Base-by-base conservation (phyloP, 1,284 basidiomycete species). In the Rhodotorula sp. region DNA sequence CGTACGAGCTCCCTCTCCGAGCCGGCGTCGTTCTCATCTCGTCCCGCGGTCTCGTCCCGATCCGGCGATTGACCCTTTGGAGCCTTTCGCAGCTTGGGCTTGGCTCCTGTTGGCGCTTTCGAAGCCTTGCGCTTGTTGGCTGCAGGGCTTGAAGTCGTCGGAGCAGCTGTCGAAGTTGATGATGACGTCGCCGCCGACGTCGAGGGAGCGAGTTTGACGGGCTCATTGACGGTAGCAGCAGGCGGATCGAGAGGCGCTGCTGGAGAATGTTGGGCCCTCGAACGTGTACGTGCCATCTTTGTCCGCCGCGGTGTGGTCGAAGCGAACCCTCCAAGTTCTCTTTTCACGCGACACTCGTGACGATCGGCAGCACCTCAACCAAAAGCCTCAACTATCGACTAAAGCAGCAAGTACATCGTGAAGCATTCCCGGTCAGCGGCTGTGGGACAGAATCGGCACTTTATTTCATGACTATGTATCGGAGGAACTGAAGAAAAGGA, bases 281-380 rank as follows among this genome's bases (percentile, higher is more conserved):
- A 21, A 26, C 62, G 62, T 7, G 62, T 64, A n/a, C 52, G 62
- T 7, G 52, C 54, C 63, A 64, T 64, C 39, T 14, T 43, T 12
- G 39, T 43, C 39, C 10, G 39, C 10, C 39, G 39, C 8, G 10
- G 8, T 43, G 39, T 43, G 39, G 39, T 43, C 12, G 39, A 12
- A 43, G 10, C 39, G 8, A 12, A 43, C 5, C 39, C 39, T 10
- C 39, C 10, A 43, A 43, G 4, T 43, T 43, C 12, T 43, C 39
- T 43, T 43, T 43, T 43, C 39, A 43, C 39, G 39, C 39, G 39
- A 43, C 39, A 43, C 39, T 43, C 10, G 2, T 43, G 34, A 39
- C 39, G 39, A 43, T 43, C 39, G 39, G 39, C 10, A 34, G 34
- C 34, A 34, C 34, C 34, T 34, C 34, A 34, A 34, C 34, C 34